Conservation (phyloP, 2,329 filamentous ascomycete genomes). For the Aspergillus versicolor region DNA sequence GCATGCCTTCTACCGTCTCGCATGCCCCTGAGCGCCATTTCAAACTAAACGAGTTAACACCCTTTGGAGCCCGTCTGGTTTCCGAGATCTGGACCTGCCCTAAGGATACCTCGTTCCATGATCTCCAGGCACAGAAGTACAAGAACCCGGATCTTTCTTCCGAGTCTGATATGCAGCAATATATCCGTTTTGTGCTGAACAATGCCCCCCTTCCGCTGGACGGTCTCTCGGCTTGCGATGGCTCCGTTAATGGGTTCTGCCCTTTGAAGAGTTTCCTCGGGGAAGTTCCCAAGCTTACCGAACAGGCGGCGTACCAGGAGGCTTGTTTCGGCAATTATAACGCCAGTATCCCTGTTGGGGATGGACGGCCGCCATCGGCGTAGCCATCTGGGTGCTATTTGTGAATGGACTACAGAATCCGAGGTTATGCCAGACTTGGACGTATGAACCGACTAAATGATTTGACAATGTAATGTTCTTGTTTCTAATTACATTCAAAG, state of each 20-base stretch:
- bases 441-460: too few relatives aligned
- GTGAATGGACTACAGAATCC: too few relatives aligned
- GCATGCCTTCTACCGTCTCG: constrained; percentile 24
- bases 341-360: constrained; percentile 25
- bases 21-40: constrained; percentile 51
- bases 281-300: constrained; percentile 23
- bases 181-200: constrained; percentile 34
- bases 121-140: constrained; percentile 42
- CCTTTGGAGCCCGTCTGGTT: constrained; percentile 55
- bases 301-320: constrained; percentile 28
- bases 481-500: too few relatives aligned
- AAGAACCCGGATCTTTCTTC: constrained; percentile 25
- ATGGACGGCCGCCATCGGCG: constrained; percentile 11
- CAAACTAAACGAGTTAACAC: constrained; percentile 52
- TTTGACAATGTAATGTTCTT: too few relatives aligned
- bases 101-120: constrained; percentile 18
- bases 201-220: constrained; percentile 28
- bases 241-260: constrained; percentile 30
- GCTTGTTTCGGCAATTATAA: constrained; percentile 32
- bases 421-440: too few relatives aligned
- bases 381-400: neutral
- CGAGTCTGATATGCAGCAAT: constrained; percentile 17
- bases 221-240: constrained; percentile 28
- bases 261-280: constrained; percentile 25
- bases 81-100: constrained; percentile 58